Conservation (phyloP, 257 asterid genomes). For the Verbascum thapsus region DNA sequence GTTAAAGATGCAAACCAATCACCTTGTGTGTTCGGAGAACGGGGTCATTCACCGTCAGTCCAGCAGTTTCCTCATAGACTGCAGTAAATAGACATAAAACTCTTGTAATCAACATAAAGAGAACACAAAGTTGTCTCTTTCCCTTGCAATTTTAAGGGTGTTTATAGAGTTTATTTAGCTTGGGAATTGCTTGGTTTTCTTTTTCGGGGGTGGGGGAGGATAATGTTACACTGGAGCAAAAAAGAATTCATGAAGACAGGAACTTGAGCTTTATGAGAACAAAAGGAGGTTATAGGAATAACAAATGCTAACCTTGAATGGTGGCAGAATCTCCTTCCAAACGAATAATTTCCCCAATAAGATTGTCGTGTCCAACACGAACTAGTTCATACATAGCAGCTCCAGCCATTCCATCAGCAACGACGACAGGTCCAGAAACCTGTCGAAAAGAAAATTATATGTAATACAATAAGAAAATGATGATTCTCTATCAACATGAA, state of each 20-base stretch:
- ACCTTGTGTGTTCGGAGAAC: constrained; percentile 83
- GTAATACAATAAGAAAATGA: not conserved
- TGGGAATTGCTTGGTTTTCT: too few relatives aligned
- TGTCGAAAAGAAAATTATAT: constrained; percentile 25
- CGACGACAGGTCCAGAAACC: constrained; percentile 79
- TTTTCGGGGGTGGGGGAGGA: too few relatives aligned
- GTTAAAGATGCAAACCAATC: not conserved
- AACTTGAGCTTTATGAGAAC: not conserved
- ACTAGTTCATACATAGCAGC: constrained; percentile 85
- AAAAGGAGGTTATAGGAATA: not conserved
- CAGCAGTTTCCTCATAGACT: constrained; percentile 88
- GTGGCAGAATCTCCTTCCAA: constrained; percentile 83
- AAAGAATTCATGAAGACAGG: too few relatives aligned
- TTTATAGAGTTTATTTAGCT: too few relatives aligned
- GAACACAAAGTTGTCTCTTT: constrained; percentile 58
- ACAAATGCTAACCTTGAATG: constrained; percentile 52
- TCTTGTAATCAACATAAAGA: constrained; percentile 16
- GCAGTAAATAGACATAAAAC: constrained; percentile 28
- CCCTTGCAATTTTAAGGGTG: not conserved
- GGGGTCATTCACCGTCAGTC: constrained; percentile 78
- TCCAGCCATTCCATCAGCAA: constrained; percentile 79
- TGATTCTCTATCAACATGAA: constrained; percentile 1
- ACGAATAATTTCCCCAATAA: constrained; percentile 76
- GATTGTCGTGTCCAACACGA: constrained; percentile 77
- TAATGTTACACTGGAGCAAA: too few relatives aligned